These are phyloP conservation scores for Plantago major DNA, from an alignment of 257 asterid genomes.

Conservation along the genomic window DNA sequence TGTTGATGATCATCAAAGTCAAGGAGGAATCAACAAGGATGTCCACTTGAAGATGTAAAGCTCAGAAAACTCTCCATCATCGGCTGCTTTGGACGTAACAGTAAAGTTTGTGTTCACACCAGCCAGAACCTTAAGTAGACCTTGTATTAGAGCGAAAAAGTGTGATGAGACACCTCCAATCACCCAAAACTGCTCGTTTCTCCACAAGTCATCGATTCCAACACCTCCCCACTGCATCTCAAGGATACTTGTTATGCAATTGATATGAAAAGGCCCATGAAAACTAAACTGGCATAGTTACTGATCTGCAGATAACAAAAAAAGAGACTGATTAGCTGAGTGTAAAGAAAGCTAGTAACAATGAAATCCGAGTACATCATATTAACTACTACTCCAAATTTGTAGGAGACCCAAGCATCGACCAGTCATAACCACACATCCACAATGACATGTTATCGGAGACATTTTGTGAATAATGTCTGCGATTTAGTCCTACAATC, in stretches of 20 bases:
- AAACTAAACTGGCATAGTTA: conserved; percentile 80
- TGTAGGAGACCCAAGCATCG: too few relatives aligned
- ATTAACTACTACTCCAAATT: too few relatives aligned
- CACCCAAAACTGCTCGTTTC: conserved; percentile 99
- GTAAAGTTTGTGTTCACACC: conserved; percentile 94
- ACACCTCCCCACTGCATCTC: conserved; percentile 98
- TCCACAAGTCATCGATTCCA: conserved; percentile 83
- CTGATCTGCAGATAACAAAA: conserved; percentile 55
- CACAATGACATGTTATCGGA: too few relatives aligned
- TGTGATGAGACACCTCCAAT: conserved; percentile 90
- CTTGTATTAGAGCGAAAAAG: conserved; percentile 87
- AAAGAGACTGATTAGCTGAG: conserved; percentile 1
- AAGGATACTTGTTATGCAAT: conserved; percentile 77
- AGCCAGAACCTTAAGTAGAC: conserved; percentile 85
- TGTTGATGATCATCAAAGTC: conserved; percentile 73
- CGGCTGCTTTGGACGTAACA: conserved; percentile 93
- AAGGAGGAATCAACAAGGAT: conserved; percentile 79
- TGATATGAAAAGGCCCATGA: conserved; percentile 73
- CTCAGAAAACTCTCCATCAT: conserved; percentile 84
- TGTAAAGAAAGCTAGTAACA: too few relatives aligned
- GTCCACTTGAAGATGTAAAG: conserved; percentile 96
- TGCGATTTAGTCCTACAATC: too few relatives aligned
- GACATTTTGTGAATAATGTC: too few relatives aligned
- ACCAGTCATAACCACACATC: too few relatives aligned
- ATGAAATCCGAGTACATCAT: too few relatives aligned